These are phyloP conservation scores for Nephromyces sp. DNA, from an alignment of 169 alveolate genomes.

Conservation along the genomic window DNA sequence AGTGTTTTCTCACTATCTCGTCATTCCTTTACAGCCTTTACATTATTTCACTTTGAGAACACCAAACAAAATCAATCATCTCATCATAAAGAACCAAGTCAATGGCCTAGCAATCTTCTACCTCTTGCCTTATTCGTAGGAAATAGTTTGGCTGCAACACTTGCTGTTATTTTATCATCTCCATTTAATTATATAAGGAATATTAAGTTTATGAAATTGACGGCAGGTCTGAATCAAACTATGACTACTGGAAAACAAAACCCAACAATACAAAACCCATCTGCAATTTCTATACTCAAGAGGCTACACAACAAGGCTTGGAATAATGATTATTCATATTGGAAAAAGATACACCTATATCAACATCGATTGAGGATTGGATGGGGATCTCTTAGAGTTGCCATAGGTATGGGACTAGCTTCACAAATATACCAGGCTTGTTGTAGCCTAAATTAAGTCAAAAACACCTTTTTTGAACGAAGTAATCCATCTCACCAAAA, in stretches of 20 bases:
- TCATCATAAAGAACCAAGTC: too few species aligned
- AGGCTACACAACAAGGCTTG: background rate
- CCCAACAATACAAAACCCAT: background rate
- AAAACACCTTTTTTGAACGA: too few species aligned
- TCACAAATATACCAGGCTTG: constrained; percentile 7
- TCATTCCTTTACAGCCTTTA: background rate
- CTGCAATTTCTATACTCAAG: background rate
- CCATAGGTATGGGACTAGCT: constrained; percentile 15
- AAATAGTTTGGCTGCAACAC: constrained; percentile 17
- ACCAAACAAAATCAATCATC: too few species aligned
- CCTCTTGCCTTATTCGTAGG: background rate
- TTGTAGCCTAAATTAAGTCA: too few species aligned
- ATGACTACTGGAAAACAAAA: background rate
- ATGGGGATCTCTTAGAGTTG: constrained; percentile 28
- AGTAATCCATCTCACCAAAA: too few species aligned
- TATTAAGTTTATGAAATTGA: constrained; percentile 16
- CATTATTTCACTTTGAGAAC: too few species aligned
- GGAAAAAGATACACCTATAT: background rate
- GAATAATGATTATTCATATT: background rate
- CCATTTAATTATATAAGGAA: constrained; percentile 22
- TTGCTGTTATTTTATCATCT: constrained; percentile 18
- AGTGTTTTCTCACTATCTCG: constrained; percentile 2
- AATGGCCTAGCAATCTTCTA: background rate
- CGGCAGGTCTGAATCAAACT: too few species aligned
- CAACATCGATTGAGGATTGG: constrained; percentile 14